These are phyloP conservation scores for Leptosphaerulina australis DNA, from an alignment of 2,329 filamentous ascomycete genomes.

Conservation along the genomic window DNA sequence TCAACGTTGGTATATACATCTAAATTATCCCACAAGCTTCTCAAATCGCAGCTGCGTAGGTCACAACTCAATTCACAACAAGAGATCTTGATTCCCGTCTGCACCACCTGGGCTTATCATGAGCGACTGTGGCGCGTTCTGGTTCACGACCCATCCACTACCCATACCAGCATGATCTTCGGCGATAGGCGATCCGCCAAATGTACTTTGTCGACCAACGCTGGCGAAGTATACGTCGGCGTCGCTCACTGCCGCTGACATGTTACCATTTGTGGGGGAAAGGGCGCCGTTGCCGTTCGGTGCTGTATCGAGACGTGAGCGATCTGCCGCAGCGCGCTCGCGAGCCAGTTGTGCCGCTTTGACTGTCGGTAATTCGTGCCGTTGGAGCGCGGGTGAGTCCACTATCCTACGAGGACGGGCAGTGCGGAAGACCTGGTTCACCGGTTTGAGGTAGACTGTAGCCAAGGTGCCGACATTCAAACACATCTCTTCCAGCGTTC, in stretches of 20 bases:
- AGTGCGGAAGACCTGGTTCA: conserved; percentile 93
- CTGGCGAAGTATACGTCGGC: conserved; percentile 90
- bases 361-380: conserved; percentile 66
- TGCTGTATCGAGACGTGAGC: conserved; percentile 37
- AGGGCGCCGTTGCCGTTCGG: conserved; percentile 35
- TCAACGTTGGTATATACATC: not conserved
- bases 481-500: conserved; percentile 95
- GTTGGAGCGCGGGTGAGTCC: conserved; percentile 86
- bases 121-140: conserved; percentile 41
- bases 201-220: conserved; percentile 45
- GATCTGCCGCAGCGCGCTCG: conserved; percentile 41
- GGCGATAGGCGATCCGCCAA: conserved; percentile 43
- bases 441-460: conserved; percentile 96
- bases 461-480: conserved; percentile 94
- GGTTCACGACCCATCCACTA: conserved; percentile 47
- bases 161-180: conserved; percentile 36
- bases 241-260: conserved; percentile 76
- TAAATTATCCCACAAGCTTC: not conserved
- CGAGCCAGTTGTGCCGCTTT: conserved; percentile 51
- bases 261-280: conserved; percentile 50
- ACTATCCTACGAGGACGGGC: conserved; percentile 79
- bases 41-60: too few species aligned
- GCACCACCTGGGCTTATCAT: conserved; percentile 37
- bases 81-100: conserved; percentile 41
- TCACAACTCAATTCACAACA: conserved; percentile 22